phyloP scores from a whole-genome alignment of 257 asterid species.

The Solanum boliviense region DNA sequence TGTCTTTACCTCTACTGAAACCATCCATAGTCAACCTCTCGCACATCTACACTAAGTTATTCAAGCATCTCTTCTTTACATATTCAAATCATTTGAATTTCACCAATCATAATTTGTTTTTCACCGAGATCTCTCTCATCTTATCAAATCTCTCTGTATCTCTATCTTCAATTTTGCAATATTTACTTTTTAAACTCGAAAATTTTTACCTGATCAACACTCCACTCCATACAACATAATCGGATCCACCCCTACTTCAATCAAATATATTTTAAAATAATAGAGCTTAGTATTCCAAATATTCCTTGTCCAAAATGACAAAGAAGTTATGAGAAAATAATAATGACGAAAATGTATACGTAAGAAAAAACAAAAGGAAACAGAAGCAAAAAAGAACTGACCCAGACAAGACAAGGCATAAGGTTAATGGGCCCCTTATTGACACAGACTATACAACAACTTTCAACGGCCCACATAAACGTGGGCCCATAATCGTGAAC shows the following conservation, averaged over 20 bases:
- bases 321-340: background rate
- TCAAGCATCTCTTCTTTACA: too few relatives aligned
- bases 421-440: background rate
- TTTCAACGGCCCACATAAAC: background rate
- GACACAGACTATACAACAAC: background rate
- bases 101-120: accelerated
- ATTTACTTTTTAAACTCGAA: background rate
- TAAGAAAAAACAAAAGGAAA: background rate
- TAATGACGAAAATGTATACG: background rate
- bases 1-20: background rate
- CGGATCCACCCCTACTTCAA: background rate
- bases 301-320: background rate
- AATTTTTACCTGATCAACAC: background rate
- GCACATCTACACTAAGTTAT: accelerated
- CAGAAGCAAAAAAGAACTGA: background rate
- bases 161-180: too few relatives aligned
- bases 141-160: background rate
- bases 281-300: background rate
- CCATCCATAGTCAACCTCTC: too few relatives aligned
- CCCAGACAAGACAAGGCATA: constrained; percentile 19
- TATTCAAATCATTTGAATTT: background rate
- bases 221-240: background rate
- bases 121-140: background rate
- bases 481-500: background rate
- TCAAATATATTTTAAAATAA: background rate